A percentile compares a stretch with the other conserved stretches of the same genome.
These are phyloP conservation scores for Fusarium penzigii DNA, from an alignment of 2,329 filamentous ascomycete species.

Conservation along the genomic window DNA sequence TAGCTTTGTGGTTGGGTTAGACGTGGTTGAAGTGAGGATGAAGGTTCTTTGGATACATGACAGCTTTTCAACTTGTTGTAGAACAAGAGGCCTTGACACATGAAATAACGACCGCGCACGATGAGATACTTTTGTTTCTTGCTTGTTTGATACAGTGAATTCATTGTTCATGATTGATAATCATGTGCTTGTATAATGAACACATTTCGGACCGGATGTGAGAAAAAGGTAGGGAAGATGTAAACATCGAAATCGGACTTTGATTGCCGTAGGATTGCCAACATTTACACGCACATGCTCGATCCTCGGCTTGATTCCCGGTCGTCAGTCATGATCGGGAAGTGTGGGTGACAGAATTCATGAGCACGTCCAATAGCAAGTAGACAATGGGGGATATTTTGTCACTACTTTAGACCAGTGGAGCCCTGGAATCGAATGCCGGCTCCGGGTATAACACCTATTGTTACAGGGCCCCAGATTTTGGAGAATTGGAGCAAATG, in stretches of 20 bases:
- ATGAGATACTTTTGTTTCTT: background rate
- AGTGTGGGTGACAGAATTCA: conserved; percentile 14
- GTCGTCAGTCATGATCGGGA: conserved; percentile 3
- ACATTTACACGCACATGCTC: background rate
- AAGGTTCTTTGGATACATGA: background rate
- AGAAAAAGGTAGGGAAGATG: background rate
- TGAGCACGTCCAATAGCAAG: too few relatives aligned
- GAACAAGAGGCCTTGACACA: too few relatives aligned
- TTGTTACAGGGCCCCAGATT: background rate
- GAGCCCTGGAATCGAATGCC: background rate
- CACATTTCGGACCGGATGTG: background rate
- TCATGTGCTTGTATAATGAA: too few relatives aligned
- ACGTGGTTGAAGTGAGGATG: background rate
- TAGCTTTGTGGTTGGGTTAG: too few relatives aligned
- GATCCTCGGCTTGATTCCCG: conserved; percentile 19
- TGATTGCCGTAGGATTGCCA: conserved; percentile 13
- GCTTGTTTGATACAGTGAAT: too few relatives aligned
- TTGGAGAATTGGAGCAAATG: background rate
- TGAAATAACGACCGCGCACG: too few relatives aligned
- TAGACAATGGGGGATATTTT: too few relatives aligned
- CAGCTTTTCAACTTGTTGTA: too few relatives aligned
- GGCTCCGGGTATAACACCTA: too few relatives aligned
- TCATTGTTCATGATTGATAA: too few relatives aligned
- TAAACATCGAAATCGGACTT: conserved; percentile 15
- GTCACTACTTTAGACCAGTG: too few relatives aligned